A percentile compares a stretch with the other conserved stretches of the same genome.
These are phyloP conservation scores for Groenewaldozyma auringiensis DNA, from an alignment of 1,139 yeast genomes.

Conservation along the genomic window DNA sequence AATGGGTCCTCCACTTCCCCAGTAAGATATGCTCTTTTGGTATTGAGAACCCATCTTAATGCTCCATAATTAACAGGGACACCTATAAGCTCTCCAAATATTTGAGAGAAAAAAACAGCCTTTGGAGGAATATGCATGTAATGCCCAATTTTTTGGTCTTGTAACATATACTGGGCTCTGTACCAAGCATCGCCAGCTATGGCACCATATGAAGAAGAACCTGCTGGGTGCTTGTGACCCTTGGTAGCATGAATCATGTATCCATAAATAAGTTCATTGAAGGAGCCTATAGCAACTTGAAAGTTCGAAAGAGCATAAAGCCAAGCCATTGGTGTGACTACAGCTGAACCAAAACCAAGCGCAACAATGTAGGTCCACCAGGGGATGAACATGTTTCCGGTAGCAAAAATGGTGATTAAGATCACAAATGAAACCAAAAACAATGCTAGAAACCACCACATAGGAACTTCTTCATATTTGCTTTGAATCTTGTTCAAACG, in stretches of 20 bases:
- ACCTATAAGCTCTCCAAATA: constrained; percentile 30
- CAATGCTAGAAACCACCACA: background rate
- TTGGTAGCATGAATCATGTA: background rate
- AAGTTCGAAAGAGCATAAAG: background rate
- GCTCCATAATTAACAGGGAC: constrained; percentile 41
- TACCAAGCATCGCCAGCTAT: constrained; percentile 1
- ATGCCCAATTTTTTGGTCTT: constrained; percentile 49
- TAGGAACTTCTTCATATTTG: background rate
- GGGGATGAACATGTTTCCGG: constrained; percentile 1
- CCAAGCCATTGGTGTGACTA: constrained; percentile 1
- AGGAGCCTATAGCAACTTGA: background rate
- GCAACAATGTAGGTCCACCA: constrained; percentile 2
- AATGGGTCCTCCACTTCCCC: constrained; percentile 12
- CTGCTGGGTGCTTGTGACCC: background rate
- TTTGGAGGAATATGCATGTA: constrained; percentile 49
- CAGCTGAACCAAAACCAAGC: background rate
- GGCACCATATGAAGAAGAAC: constrained; percentile 1
- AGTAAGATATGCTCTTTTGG: constrained; percentile 31
- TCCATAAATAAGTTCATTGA: constrained; percentile 2
- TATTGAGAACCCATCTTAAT: constrained; percentile 33
- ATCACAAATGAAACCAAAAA: background rate
- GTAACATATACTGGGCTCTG: constrained; percentile 17
- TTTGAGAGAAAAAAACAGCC: constrained; percentile 47
- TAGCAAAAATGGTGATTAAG: background rate
- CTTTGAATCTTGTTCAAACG: background rate